Base-by-base conservation (phyloP, 2,329 filamentous ascomycete genomes). In the Pseudogymnoascus sp. region DNA sequence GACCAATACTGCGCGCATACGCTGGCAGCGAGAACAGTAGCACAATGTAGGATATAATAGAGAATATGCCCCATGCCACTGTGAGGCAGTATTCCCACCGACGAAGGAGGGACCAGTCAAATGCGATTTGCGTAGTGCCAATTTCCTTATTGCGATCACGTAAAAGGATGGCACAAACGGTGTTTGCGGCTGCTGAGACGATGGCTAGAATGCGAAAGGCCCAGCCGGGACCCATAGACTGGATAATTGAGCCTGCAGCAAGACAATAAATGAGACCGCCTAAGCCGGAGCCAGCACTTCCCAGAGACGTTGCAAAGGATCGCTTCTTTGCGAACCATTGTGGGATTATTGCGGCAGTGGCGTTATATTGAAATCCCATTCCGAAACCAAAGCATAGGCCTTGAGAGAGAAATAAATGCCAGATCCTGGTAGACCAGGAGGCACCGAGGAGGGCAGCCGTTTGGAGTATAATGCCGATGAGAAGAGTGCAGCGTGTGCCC, bases 311-410 rank as follows among this genome's bases (percentile, higher is more conserved):
- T 0, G 82, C 82, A 0, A 83, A 70, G 0, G 82, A 83, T 2
- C 81, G 78, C 63, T 78, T 82, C 2, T 74, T 73, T 44, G 71
- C 76, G 63, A 86, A 85, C 65, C 83, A 85, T 65, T 84, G 82
- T 0, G 81, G 84, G 86, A 29, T 35, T 33, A 65, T 68, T 1
- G 90, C 90, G n/a, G 83, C 81, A 1, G 88, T 83, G 0, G 84
- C 83, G 0, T 89, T 88, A 71, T 92, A 93, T 8, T 88, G 77
- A 63, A 92, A 87, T 0, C 90, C 90, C 81, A 93, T 87, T 2
- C 89, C 90, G 21, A 87, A 73, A n/a, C 90, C 90, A 65, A 93
- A 92, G 61, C 85, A 83, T 2, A 92, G 70, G 4, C 90, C 90
- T 71, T 93, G 90, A 5, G 81, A 83, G 0, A 93, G 80, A 63